phyloP scores from a whole-genome alignment of 106 monocot species.

The Apostasia ramifera region DNA sequence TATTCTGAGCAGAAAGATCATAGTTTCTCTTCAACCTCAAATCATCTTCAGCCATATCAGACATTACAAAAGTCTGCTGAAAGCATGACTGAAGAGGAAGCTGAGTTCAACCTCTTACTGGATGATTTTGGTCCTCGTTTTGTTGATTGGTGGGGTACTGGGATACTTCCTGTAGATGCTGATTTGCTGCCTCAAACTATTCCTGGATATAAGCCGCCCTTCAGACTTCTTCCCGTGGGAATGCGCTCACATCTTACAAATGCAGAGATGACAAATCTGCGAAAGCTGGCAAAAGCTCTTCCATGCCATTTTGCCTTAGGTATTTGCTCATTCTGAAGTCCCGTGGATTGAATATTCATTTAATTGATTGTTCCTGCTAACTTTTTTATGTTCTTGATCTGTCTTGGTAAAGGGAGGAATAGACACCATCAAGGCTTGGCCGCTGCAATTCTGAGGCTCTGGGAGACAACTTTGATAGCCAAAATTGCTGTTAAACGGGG shows the following conservation, averaged over 20 bases:
- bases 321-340: slow-evolving; percentile 19
- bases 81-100: slow-evolving; percentile 75
- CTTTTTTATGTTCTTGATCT: neutral
- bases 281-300: slow-evolving; percentile 75
- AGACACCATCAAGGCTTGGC: slow-evolving; percentile 93
- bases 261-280: slow-evolving; percentile 82
- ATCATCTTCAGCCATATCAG: slow-evolving; percentile 16
- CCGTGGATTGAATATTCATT: slow-evolving; percentile 3
- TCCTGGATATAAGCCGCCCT: slow-evolving; percentile 80
- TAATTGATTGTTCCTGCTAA: slow-evolving; percentile 6
- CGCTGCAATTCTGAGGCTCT: slow-evolving; percentile 80
- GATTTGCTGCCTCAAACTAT: slow-evolving; percentile 84
- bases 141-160: slow-evolving; percentile 99
- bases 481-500: slow-evolving; percentile 98
- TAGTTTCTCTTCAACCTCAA: slow-evolving; percentile 9
- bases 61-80: slow-evolving; percentile 21
- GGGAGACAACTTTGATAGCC: slow-evolving; percentile 90
- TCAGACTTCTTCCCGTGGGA: slow-evolving; percentile 81
- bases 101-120: slow-evolving; percentile 56
- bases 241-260: slow-evolving; percentile 88
- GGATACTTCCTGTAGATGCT: slow-evolving; percentile 87
- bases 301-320: slow-evolving; percentile 98
- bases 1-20: slow-evolving; percentile 14
- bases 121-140: slow-evolving; percentile 93
- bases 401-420: slow-evolving; percentile 77